Evolutionary conservation across 139 green algal genomes (phyloP).

Genomic region (Yamagishiella unicocca): DNA sequence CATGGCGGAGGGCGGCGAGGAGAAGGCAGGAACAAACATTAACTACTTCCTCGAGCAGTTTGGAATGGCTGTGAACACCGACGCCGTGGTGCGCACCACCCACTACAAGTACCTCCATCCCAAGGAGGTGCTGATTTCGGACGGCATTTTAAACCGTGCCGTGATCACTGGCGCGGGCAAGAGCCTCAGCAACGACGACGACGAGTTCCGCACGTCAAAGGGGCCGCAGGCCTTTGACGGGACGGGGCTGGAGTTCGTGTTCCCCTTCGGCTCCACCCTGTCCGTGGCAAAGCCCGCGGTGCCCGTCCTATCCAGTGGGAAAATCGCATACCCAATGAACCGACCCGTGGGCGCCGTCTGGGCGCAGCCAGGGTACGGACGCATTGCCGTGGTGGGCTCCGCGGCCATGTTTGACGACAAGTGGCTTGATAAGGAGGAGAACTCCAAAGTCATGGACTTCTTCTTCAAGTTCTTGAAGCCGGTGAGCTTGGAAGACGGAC

Average conservation of each 20-base stretch:
- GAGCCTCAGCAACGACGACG: conserved; percentile 44
- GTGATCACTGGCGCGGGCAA: conserved; percentile 66
- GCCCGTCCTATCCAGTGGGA: conserved; percentile 81
- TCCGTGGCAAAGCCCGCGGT: conserved; percentile 78
- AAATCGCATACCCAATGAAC: conserved; percentile 85
- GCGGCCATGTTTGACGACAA: conserved; percentile 84
- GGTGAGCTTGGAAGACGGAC: conserved; percentile 43
- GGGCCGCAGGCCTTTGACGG: conserved; percentile 60
- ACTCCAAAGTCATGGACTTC: conserved; percentile 86
- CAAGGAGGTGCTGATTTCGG: conserved; percentile 83
- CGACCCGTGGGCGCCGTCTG: conserved; percentile 78
- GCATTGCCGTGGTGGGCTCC: conserved; percentile 80
- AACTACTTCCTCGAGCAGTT: conserved; percentile 89
- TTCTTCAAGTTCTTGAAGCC: conserved; percentile 84
- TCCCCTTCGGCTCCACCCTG: conserved; percentile 84
- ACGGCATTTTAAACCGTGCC: conserved; percentile 86
- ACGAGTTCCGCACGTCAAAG: conserved; percentile 55
- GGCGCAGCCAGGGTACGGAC: conserved; percentile 67
- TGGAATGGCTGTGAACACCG: conserved; percentile 79
- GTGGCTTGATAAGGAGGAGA: conserved; percentile 92
- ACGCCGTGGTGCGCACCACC: conserved; percentile 80
- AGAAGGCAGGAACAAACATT: conserved; percentile 78
- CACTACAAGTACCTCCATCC: conserved; percentile 91
- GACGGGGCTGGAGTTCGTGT: conserved; percentile 80
- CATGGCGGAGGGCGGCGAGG: conserved; percentile 76